Percentiles rank a stretch among this genome's conserved stretches.
Evolutionary conservation across 2,329 filamentous ascomycete genomes (phyloP).

Genomic region (Chaetomium globosum): DNA sequence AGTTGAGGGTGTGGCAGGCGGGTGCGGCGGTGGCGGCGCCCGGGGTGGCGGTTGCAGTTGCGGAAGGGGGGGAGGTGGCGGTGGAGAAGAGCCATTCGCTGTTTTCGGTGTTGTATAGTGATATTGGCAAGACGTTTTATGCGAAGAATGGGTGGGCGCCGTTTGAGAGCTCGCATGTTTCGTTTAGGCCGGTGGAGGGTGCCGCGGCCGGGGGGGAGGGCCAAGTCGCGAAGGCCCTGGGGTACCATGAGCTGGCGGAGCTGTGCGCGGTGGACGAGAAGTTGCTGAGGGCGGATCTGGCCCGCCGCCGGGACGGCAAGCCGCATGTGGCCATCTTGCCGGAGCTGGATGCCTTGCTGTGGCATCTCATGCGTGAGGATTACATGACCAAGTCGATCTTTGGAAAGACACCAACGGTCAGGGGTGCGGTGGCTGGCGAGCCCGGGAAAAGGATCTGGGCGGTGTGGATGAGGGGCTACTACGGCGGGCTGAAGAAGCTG

Average conservation of each 20-base stretch:
- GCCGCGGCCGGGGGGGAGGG: slow-evolving; percentile 30
- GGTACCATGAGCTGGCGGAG: slow-evolving; percentile 60
- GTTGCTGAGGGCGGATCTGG: slow-evolving; percentile 59
- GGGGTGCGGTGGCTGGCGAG: slow-evolving; percentile 68
- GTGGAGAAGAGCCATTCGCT: slow-evolving; percentile 37
- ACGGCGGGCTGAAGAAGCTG: slow-evolving; percentile 54
- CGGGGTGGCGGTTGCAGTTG: slow-evolving; percentile 26
- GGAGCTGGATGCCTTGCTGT: slow-evolving; percentile 67
- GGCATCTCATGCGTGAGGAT: slow-evolving; percentile 81
- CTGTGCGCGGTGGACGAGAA: slow-evolving; percentile 67
- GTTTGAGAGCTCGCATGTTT: slow-evolving; percentile 72
- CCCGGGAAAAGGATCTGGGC: slow-evolving; percentile 68
- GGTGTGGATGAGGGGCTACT: slow-evolving; percentile 70
- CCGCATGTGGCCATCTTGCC: slow-evolving; percentile 68
- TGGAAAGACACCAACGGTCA: slow-evolving; percentile 57
- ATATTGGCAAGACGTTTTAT: slow-evolving; percentile 85
- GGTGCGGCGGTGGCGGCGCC: slow-evolving; percentile 24
- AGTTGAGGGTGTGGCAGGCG: slow-evolving; percentile 46
- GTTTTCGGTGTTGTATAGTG: slow-evolving; percentile 83
- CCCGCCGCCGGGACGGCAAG: slow-evolving; percentile 43
- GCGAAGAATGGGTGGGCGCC: slow-evolving; percentile 74
- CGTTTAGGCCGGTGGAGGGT: slow-evolving; percentile 52
- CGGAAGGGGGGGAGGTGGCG: slow-evolving; percentile 27
- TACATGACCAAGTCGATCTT: slow-evolving; percentile 71
- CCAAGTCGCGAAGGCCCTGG: slow-evolving; percentile 50